Base-by-base conservation (phyloP, 2,329 filamentous ascomycete genomes). In the Lizonia empirigonia region DNA sequence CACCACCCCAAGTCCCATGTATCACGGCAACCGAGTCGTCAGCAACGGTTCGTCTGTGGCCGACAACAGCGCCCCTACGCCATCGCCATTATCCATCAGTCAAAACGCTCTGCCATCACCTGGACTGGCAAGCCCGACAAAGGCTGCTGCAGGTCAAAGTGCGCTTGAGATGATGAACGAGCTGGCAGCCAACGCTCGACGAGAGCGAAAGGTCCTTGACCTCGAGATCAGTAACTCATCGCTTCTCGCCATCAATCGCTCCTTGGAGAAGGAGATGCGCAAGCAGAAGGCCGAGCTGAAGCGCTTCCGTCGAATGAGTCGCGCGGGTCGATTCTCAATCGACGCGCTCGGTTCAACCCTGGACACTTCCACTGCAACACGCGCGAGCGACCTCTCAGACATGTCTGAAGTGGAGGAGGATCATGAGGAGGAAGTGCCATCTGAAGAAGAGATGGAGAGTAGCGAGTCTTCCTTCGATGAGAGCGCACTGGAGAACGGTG, bases 181-280 rank as follows among this genome's bases (percentile, higher is more conserved):
- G 53, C 80, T 91, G 6, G 91, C 94, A 9, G 84, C 88, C n/a
- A 94, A 91, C 69, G 94, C 94, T 12, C 85, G 94, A 23, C 84
- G 91, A 27, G 94, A 97, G 73, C 85, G 94, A 55, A 99, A 97
- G 76, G 92, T 99, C 1, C 84, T 97, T 60, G 94, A 99, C 70
- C 79, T 99, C 5, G 91, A 99, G 70, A 99, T 99, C 58, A 96
- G 89, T 47, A 99, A 99, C 67, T 94, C 91, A 1, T 97, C 92
- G 1, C 81, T 99, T 3, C 84, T 96, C 49, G 94, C 94, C 32
- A 97, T 99, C 75, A 99, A 99, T 69, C 83, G 92, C 44, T 94
- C 91, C 0, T 77, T 99, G 0, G 94, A 99, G 75, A 85, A 91
- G 19, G 91, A 97, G 69, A 82, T 99, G 64, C 85, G 91, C 20